Percentiles rank a stretch among this genome's conserved stretches.
These are phyloP conservation scores for Phytophthora citrophthora DNA, from an alignment of 352 stramenopile species.

Conservation along the genomic window DNA sequence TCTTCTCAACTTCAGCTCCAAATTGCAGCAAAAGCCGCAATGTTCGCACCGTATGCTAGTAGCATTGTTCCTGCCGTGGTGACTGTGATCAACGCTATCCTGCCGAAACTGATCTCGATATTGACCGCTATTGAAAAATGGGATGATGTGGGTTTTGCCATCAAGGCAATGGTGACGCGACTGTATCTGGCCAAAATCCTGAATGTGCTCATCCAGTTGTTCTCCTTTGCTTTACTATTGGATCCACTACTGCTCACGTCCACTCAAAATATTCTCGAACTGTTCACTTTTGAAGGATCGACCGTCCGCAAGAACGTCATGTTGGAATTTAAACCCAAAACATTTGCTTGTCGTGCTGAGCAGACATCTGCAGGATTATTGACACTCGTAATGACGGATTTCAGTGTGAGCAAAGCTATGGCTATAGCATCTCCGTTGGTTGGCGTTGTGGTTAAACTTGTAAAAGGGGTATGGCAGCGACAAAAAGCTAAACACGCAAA, in stretches of 20 bases:
- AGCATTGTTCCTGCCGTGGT: slow-evolving; percentile 76
- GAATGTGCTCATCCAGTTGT: slow-evolving; percentile 83
- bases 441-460: slow-evolving; percentile 26
- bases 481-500: slow-evolving; percentile 20
- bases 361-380: slow-evolving; percentile 70
- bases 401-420: slow-evolving; percentile 69
- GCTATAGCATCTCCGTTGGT: slow-evolving; percentile 39
- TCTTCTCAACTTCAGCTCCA: slow-evolving; percentile 61
- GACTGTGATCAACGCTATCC: slow-evolving; percentile 75
- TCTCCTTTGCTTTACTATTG: slow-evolving; percentile 73
- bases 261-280: slow-evolving; percentile 36
- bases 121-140: slow-evolving; percentile 77
- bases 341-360: slow-evolving; percentile 63
- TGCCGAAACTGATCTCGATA: slow-evolving; percentile 69
- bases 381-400: slow-evolving; percentile 79
- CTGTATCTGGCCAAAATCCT: slow-evolving; percentile 86
- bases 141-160: slow-evolving; percentile 80
- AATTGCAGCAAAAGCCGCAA: slow-evolving; percentile 44
- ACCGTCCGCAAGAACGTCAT: slow-evolving; percentile 64
- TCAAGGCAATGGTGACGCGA: slow-evolving; percentile 84
- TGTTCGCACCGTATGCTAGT: slow-evolving; percentile 61
- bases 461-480: slow-evolving; percentile 17
- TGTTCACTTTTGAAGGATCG: slow-evolving; percentile 51
- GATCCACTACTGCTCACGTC: slow-evolving; percentile 70
- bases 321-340: slow-evolving; percentile 62